These are phyloP conservation scores for Sphaerulina musiva DNA, from an alignment of 2,329 filamentous ascomycete genomes.

Conservation along the genomic window DNA sequence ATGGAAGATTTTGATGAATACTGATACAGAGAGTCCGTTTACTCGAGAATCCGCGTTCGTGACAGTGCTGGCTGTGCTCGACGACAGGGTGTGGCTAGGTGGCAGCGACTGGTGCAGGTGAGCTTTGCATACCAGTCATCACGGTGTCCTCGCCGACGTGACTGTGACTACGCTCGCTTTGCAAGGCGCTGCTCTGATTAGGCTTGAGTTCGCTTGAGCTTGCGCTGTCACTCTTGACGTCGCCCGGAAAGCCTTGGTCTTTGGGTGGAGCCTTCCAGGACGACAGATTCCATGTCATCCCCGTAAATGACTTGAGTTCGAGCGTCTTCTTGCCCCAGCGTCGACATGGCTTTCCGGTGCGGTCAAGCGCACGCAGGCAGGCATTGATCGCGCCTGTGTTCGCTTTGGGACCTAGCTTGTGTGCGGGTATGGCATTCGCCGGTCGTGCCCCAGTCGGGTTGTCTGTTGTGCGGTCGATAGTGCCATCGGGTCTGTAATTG, in stretches of 20 bases:
- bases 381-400: slow-evolving; percentile 98
- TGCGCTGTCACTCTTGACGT: slow-evolving; percentile 51
- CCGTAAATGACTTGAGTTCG: slow-evolving; percentile 85
- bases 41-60: background rate
- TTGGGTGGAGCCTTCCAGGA: slow-evolving; percentile 69
- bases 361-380: slow-evolving; percentile 85
- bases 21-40: background rate
- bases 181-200: slow-evolving; percentile 50
- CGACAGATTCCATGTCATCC: slow-evolving; percentile 70
- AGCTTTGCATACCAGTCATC: slow-evolving; percentile 33
- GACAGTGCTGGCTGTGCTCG: background rate
- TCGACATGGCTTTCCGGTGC: slow-evolving; percentile 83
- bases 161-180: slow-evolving; percentile 54
- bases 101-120: slow-evolving; percentile 26
- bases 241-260: slow-evolving; percentile 54
- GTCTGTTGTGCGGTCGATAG: slow-evolving; percentile 37
- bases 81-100: background rate
- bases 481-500: slow-evolving; percentile 44
- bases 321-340: slow-evolving; percentile 83
- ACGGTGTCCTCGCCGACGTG: slow-evolving; percentile 35
- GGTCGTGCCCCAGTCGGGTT: slow-evolving; percentile 10
- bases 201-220: slow-evolving; percentile 52
- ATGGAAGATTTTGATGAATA: background rate
- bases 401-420: slow-evolving; percentile 91
- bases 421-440: slow-evolving; percentile 41